Percentiles rank a stretch among this genome's conserved stretches.
These are phyloP conservation scores for Phaeoacremonium minimum DNA, from an alignment of 2,329 filamentous ascomycete genomes.

Conservation along the genomic window DNA sequence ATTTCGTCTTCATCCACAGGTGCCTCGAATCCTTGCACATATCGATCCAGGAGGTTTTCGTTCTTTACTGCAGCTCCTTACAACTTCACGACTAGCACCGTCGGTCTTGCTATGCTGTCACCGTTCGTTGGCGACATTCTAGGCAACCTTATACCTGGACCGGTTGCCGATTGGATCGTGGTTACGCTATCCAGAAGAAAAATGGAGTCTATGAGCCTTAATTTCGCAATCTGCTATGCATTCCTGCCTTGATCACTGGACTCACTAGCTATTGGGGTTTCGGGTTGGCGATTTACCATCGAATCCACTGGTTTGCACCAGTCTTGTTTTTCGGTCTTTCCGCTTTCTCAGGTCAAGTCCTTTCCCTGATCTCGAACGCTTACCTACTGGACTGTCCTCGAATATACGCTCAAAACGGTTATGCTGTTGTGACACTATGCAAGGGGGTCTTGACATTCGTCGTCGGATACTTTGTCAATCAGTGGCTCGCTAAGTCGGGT, in stretches of 20 bases:
- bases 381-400: slow-evolving; percentile 46
- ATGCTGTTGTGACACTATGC: slow-evolving; percentile 45
- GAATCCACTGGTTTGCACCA: slow-evolving; percentile 42
- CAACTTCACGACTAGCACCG: slow-evolving; percentile 43
- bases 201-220: slow-evolving; percentile 50
- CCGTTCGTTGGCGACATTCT: slow-evolving; percentile 43
- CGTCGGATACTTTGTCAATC: slow-evolving; percentile 36
- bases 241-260: slow-evolving; percentile 33
- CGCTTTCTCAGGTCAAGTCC: slow-evolving; percentile 39
- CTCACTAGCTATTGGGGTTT: slow-evolving; percentile 42
- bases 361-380: slow-evolving; percentile 40
- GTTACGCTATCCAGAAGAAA: slow-evolving; percentile 42
- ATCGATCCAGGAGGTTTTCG: slow-evolving; percentile 6
- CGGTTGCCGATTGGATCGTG: slow-evolving; percentile 38
- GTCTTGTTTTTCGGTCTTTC: slow-evolving; percentile 43
- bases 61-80: slow-evolving; percentile 33
- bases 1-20: slow-evolving; percentile 10
- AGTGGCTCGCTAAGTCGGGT: slow-evolving; percentile 29
- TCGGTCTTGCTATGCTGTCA: slow-evolving; percentile 45
- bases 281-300: slow-evolving; percentile 35
- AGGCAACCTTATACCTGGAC: slow-evolving; percentile 37
- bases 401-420: slow-evolving; percentile 40
- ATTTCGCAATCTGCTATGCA: slow-evolving; percentile 39
- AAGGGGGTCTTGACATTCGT: slow-evolving; percentile 39
- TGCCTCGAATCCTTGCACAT: slow-evolving; percentile 9